Conservation (phyloP, 768 basidiomycete species). For the Mycena floridula region DNA sequence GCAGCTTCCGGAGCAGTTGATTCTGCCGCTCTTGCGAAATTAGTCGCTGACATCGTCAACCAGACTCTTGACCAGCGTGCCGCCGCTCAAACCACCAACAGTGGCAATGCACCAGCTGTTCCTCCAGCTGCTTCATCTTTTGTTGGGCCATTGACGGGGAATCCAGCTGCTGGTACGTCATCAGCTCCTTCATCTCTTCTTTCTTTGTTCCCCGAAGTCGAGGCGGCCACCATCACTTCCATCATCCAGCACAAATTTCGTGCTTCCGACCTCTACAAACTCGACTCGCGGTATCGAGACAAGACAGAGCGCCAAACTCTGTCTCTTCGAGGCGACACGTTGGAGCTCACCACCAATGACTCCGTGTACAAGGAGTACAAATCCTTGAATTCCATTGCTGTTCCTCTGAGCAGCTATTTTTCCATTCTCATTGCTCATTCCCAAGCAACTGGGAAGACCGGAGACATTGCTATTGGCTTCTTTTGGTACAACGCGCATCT, state of each 20-base stretch:
- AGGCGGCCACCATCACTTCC: neutral
- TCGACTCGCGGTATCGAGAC: neutral
- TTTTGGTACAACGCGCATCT: slow-evolving; percentile 1
- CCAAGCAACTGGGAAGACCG: neutral
- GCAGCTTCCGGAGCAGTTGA: too few relatives aligned
- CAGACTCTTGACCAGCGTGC: too few relatives aligned
- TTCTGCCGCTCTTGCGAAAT: too few relatives aligned
- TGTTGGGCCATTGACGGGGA: too few relatives aligned
- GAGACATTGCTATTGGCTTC: neutral
- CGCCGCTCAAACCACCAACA: too few relatives aligned
- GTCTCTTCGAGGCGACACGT: neutral
- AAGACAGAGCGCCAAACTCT: too few relatives aligned
- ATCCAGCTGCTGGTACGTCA: too few relatives aligned
- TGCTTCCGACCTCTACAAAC: neutral
- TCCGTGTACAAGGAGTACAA: neutral
- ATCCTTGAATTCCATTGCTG: neutral
- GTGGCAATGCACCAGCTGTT: too few relatives aligned
- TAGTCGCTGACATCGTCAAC: too few relatives aligned
- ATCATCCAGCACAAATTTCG: neutral
- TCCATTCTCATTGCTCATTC: neutral
- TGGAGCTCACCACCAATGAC: neutral
- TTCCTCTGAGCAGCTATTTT: slow-evolving; percentile 1
- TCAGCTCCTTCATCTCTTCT: neutral
- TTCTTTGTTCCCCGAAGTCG: neutral
- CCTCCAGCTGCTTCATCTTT: too few relatives aligned